Conservation (phyloP, 1,284 basidiomycete genomes). For the Naganishia liquefaciens region DNA sequence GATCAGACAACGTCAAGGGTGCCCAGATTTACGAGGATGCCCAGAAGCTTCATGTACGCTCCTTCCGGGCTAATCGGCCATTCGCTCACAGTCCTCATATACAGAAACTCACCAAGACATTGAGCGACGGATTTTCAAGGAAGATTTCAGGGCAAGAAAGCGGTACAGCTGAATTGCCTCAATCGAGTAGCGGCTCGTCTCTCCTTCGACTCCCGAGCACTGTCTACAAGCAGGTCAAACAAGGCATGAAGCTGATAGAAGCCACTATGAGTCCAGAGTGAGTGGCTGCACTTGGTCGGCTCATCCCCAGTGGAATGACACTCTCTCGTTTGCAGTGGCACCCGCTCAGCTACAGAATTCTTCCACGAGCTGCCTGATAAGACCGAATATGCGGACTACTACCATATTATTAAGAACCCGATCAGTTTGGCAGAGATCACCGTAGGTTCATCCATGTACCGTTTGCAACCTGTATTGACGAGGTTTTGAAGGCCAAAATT, state of each 20-base stretch:
- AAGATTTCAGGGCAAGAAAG: conserved; percentile 34
- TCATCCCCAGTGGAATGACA: background rate
- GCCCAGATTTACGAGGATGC: conserved; percentile 51
- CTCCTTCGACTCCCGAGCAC: background rate
- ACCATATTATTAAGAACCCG: conserved; percentile 77
- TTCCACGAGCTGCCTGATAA: conserved; percentile 77
- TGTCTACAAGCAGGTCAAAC: conserved; percentile 10
- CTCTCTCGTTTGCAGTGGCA: background rate
- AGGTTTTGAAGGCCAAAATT: conserved; percentile 59
- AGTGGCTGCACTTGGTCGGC: background rate
- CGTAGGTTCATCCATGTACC: conserved; percentile 56
- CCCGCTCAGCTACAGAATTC: conserved; percentile 56
- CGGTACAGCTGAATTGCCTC: background rate
- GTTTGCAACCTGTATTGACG: background rate
- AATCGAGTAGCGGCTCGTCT: background rate
- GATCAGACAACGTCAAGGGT: conserved; percentile 50
- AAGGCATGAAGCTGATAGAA: conserved; percentile 26
- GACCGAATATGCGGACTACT: conserved; percentile 87
- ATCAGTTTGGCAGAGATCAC: conserved; percentile 82
- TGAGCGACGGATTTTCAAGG: conserved; percentile 30
- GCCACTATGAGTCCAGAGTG: conserved; percentile 7
- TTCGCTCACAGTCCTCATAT: conserved; percentile 40
- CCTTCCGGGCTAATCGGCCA: background rate
- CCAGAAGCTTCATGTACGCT: conserved; percentile 48
- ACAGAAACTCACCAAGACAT: conserved; percentile 29